Conservation (phyloP, 306 rosid genomes). For the Abrus pulchellus region DNA sequence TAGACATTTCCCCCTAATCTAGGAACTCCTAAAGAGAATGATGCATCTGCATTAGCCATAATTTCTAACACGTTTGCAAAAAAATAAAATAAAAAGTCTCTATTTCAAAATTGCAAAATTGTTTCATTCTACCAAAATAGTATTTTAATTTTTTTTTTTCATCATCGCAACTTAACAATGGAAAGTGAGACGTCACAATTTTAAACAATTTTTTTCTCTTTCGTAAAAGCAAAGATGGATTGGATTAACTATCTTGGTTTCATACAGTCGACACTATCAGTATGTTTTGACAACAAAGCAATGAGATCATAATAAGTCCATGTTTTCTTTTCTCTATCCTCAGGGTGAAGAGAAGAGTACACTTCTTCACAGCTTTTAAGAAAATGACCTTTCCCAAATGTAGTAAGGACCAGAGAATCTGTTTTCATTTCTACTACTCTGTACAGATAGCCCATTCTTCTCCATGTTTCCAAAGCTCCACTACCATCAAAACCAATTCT, state of each 20-base stretch:
- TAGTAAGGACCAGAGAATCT: constrained; percentile 71
- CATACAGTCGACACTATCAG: constrained; percentile 20
- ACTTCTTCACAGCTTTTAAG: constrained; percentile 63
- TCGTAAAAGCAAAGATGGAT: not conserved
- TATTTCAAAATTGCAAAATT: not conserved
- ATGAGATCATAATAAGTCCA: constrained; percentile 70
- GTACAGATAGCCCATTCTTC: constrained; percentile 60
- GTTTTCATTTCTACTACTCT: constrained; percentile 68
- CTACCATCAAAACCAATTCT: constrained; percentile 66
- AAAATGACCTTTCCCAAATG: constrained; percentile 82
- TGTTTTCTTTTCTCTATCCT: constrained; percentile 56
- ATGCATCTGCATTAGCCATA: not conserved
- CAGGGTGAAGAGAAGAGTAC: constrained; percentile 62
- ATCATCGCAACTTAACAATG: not conserved
- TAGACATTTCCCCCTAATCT: not conserved
- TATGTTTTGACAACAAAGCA: constrained; percentile 55
- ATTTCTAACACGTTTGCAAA: not conserved
- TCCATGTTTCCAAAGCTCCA: constrained; percentile 61
- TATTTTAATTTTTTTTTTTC: not conserved
- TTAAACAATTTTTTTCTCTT: not conserved
- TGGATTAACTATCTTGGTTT: constrained; percentile 29
- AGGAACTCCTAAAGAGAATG: not conserved
- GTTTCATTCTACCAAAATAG: constrained; percentile 7
- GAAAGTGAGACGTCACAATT: not conserved
- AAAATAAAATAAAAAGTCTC: not conserved